Evolutionary conservation across 2,329 filamentous ascomycete species (phyloP).

Genomic region (Arthrinium phaeospermum): DNA sequence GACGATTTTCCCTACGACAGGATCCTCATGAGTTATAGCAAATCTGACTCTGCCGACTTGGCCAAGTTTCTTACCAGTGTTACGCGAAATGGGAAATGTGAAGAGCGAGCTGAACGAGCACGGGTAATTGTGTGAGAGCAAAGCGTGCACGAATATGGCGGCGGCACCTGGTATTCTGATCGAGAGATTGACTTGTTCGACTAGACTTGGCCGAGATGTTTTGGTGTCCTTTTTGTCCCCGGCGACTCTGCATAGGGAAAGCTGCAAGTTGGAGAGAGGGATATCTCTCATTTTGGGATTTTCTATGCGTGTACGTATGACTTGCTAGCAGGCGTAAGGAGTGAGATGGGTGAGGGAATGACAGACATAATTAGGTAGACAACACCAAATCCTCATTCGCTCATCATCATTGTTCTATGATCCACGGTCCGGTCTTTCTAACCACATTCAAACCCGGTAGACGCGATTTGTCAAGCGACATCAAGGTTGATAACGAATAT

Average conservation of each 20-base stretch:
- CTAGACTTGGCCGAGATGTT: not conserved
- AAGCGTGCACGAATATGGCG: not conserved
- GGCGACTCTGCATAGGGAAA: not conserved
- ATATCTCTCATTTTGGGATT: not conserved
- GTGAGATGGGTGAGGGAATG: not conserved
- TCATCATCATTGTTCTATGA: not conserved
- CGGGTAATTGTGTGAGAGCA: not conserved
- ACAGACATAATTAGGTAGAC: conserved; percentile 9
- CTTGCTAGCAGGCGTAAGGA: conserved; percentile 5
- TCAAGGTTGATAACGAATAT: not conserved
- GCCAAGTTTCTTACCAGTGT: conserved; percentile 17
- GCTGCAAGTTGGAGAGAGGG: not conserved
- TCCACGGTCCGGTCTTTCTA: not conserved
- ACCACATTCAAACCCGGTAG: too few relatives aligned
- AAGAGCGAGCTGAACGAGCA: conserved; percentile 15
- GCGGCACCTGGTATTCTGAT: not conserved
- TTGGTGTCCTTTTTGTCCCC: not conserved
- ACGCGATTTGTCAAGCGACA: not conserved
- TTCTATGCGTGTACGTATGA: conserved; percentile 1
- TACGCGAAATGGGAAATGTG: conserved; percentile 15
- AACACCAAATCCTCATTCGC: not conserved
- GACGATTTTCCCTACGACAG: conserved; percentile 19
- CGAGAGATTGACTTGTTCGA: conserved; percentile 9
- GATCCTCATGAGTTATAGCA: conserved; percentile 24
- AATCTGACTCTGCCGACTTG: conserved; percentile 24